phyloP scores from a whole-genome alignment of 768 basidiomycete species.

The Collybia nuda region DNA sequence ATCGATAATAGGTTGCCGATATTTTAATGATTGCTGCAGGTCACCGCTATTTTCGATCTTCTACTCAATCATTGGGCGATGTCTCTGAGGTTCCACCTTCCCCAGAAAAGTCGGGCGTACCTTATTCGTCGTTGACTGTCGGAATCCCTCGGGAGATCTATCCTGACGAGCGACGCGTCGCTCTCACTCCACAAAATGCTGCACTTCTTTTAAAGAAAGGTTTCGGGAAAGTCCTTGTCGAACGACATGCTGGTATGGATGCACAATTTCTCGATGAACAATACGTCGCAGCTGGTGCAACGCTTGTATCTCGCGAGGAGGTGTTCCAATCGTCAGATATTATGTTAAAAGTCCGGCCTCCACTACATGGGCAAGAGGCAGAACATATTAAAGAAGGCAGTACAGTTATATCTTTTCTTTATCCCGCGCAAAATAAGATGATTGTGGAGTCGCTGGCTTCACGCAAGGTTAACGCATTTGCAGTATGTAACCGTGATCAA shows the following conservation, averaged over 20 bases:
- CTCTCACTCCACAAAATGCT: constrained; percentile 80
- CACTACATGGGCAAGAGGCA: constrained; percentile 61
- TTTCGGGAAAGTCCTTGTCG: constrained; percentile 70
- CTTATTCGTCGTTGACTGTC: constrained; percentile 72
- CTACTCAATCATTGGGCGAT: constrained; percentile 19
- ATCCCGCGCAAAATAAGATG: constrained; percentile 78
- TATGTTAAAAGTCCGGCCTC: constrained; percentile 84
- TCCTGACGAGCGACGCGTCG: constrained; percentile 77
- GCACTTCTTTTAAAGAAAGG: constrained; percentile 80
- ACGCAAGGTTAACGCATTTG: constrained; percentile 71
- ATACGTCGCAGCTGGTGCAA: constrained; percentile 77
- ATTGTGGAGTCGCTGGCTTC: constrained; percentile 70
- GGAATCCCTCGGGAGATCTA: constrained; percentile 79
- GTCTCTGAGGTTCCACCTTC: constrained; percentile 20
- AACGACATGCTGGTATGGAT: constrained; percentile 64
- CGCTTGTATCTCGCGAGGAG: constrained; percentile 69
- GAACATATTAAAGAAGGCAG: constrained; percentile 66
- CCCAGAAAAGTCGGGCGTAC: constrained; percentile 34
- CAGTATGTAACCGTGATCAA: constrained; percentile 35
- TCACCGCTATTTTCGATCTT: constrained; percentile 31
- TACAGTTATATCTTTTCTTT: constrained; percentile 82
- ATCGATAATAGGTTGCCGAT: not conserved
- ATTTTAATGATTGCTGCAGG: constrained; percentile 16
- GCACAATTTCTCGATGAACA: constrained; percentile 84
- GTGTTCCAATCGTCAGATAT: constrained; percentile 73